phyloP scores from a whole-genome alignment of 352 stramenopile genomes.

The Phytophthora rubi region DNA sequence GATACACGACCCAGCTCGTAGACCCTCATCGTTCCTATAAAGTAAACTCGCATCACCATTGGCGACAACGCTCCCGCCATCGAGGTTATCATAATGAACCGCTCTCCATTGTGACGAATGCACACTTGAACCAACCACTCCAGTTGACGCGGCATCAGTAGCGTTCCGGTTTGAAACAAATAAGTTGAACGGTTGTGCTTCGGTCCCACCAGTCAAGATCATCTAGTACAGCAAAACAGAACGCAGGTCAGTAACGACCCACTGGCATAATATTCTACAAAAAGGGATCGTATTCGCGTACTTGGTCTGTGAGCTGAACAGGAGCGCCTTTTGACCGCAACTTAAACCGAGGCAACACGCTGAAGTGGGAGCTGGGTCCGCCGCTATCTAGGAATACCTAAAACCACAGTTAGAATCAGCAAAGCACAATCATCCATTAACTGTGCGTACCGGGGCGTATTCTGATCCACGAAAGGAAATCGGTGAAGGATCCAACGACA shows the following conservation, averaged over 20 bases:
- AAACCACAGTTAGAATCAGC: constrained; percentile 25
- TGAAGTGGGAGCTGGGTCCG: constrained; percentile 58
- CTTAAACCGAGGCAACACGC: constrained; percentile 66
- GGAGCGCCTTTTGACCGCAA: constrained; percentile 66
- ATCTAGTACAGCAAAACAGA: constrained; percentile 35
- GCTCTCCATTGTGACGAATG: constrained; percentile 68
- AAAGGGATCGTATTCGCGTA: constrained; percentile 12
- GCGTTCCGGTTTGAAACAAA: constrained; percentile 68
- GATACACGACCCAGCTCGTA: constrained; percentile 64
- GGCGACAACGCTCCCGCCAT: constrained; percentile 16
- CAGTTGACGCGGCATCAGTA: constrained; percentile 37
- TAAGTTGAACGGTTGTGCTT: constrained; percentile 57
- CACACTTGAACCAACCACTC: constrained; percentile 59
- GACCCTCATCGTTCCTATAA: constrained; percentile 21
- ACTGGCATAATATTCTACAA: neutral
- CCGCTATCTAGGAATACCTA: constrained; percentile 61
- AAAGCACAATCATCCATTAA: neutral
- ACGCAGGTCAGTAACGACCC: neutral
- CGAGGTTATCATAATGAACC: constrained; percentile 59
- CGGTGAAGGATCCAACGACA: constrained; percentile 53
- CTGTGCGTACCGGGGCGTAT: constrained; percentile 49
- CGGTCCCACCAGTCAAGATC: constrained; percentile 54
- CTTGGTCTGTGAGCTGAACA: constrained; percentile 73
- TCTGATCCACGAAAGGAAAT: constrained; percentile 61
- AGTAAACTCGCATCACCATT: constrained; percentile 8